A percentile compares a stretch with the other conserved stretches of the same genome.
Evolutionary conservation across 441 rosid genomes (phyloP).

Genomic region (Bocquillonia castaneifolia): DNA sequence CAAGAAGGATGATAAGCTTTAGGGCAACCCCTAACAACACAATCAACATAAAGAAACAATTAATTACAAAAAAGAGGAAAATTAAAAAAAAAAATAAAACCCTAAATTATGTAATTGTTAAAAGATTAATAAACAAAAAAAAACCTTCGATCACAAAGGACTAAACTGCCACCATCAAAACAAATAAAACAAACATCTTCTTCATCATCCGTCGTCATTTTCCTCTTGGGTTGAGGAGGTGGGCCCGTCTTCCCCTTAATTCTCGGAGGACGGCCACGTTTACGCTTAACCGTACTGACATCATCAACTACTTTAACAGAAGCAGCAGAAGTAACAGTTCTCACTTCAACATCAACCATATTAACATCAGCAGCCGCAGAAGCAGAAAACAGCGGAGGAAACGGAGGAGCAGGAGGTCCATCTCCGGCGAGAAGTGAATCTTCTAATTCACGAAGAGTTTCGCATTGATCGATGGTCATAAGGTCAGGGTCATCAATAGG

Average conservation of each 20-base stretch:
- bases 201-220: constrained; percentile 33
- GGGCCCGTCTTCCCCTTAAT: constrained; percentile 32
- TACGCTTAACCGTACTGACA: constrained; percentile 43
- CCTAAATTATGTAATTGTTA: background rate
- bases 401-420: background rate
- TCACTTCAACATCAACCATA: constrained; percentile 29
- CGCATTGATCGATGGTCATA: constrained; percentile 60
- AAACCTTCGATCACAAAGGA: constrained; percentile 97
- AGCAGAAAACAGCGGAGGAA: background rate
- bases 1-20: constrained; percentile 98
- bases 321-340: no score
- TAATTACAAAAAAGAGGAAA: constrained; percentile 16
- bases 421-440: constrained; percentile 39
- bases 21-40: constrained; percentile 81
- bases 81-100: background rate
- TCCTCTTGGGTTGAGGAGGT: constrained; percentile 31
- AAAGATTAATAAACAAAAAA: constrained; percentile 22
- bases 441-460: constrained; percentile 33
- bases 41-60: constrained; percentile 19
- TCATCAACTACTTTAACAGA: constrained; percentile 31
- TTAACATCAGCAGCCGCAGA: constrained; percentile 23
- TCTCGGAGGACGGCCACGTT: constrained; percentile 82
- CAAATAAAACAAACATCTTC: constrained; percentile 99
- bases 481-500: constrained; percentile 33
- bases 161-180: constrained; percentile 98